These are phyloP conservation scores for Solanum verrucosum DNA, from an alignment of 257 asterid species.

Conservation along the genomic window DNA sequence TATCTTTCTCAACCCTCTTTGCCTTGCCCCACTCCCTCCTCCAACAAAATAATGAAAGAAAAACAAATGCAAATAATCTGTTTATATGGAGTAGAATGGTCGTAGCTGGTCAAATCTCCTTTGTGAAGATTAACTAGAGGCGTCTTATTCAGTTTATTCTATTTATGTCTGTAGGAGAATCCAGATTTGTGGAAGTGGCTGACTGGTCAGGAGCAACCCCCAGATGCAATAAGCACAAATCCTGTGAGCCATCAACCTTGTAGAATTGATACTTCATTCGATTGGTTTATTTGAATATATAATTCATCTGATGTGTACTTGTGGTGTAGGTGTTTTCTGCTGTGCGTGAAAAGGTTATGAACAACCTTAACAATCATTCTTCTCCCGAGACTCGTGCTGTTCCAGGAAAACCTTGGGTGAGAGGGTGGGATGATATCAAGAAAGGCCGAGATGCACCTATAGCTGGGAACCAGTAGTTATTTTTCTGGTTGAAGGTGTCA, in stretches of 20 bases:
- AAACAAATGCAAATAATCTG: neutral
- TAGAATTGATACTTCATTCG: neutral
- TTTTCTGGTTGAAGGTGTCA: neutral
- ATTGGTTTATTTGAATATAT: neutral
- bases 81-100: neutral
- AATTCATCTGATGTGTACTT: neutral
- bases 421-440: slow-evolving; percentile 96
- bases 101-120: neutral
- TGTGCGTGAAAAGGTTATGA: slow-evolving; percentile 51
- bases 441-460: slow-evolving; percentile 64
- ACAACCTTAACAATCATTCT: slow-evolving; percentile 52
- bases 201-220: slow-evolving; percentile 80
- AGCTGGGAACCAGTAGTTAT: slow-evolving; percentile 63
- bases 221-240: slow-evolving; percentile 53
- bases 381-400: slow-evolving; percentile 78
- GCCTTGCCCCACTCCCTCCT: neutral
- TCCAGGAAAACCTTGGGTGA: slow-evolving; percentile 80
- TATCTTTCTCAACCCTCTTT: neutral
- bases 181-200: slow-evolving; percentile 97
- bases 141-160: neutral
- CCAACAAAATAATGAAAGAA: neutral
- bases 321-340: slow-evolving; percentile 52
- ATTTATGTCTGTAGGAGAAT: slow-evolving; percentile 53
- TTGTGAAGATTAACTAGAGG: neutral
- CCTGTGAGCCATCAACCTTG: slow-evolving; percentile 44